Conservation (phyloP, 1,139 yeast species). For the Magnusiomyces suaveolens region DNA sequence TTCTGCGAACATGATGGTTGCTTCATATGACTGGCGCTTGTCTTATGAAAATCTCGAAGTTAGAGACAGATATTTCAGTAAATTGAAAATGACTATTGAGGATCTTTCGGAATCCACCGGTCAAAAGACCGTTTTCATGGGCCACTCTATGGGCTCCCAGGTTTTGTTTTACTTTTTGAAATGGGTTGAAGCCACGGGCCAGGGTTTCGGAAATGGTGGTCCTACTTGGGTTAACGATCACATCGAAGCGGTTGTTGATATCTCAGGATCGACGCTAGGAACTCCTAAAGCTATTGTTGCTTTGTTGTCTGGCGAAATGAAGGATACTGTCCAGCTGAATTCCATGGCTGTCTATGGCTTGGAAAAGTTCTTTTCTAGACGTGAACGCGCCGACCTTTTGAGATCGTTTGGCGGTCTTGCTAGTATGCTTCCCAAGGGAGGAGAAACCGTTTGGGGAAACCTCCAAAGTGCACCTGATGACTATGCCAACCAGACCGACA, state of each 20-base stretch:
- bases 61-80: slow-evolving; percentile 76
- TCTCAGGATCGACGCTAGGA: slow-evolving; percentile 81
- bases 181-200: slow-evolving; percentile 90
- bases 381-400: slow-evolving; percentile 77
- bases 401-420: slow-evolving; percentile 89
- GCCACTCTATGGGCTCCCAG: slow-evolving; percentile 97
- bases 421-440: slow-evolving; percentile 95
- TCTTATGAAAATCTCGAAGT: slow-evolving; percentile 80
- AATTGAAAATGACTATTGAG: slow-evolving; percentile 66
- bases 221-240: slow-evolving; percentile 74
- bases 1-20: slow-evolving; percentile 80
- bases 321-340: slow-evolving; percentile 89
- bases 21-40: slow-evolving; percentile 93
- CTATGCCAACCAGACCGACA: slow-evolving; percentile 34
- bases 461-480: slow-evolving; percentile 41
- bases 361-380: slow-evolving; percentile 83
- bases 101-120: slow-evolving; percentile 42
- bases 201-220: slow-evolving; percentile 80
- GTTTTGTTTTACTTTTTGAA: slow-evolving; percentile 77
- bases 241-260: slow-evolving; percentile 70
- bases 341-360: slow-evolving; percentile 88
- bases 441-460: slow-evolving; percentile 80
- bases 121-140: slow-evolving; percentile 66
- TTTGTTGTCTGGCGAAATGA: slow-evolving; percentile 91
- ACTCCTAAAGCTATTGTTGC: slow-evolving; percentile 94